Evolutionary conservation across 306 rosid species (phyloP).

Genomic region (Senna siamea): DNA sequence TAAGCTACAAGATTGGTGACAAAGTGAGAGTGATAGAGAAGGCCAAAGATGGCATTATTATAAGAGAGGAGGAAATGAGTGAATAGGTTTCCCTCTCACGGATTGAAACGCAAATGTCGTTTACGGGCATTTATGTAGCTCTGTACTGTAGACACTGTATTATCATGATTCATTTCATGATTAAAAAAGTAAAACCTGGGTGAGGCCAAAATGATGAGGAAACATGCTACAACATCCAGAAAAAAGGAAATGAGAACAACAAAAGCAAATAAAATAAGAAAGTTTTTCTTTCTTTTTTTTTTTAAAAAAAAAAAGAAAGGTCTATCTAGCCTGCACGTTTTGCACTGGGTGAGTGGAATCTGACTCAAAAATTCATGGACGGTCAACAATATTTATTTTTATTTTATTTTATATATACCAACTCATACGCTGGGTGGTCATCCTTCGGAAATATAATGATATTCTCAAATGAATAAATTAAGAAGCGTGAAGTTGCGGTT

Average conservation of each 20-base stretch:
- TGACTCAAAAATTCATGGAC: neutral
- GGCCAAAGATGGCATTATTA: neutral
- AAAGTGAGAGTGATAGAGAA: too few species aligned
- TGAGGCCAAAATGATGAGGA: neutral
- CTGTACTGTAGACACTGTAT: neutral
- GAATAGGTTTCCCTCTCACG: neutral
- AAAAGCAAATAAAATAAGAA: too few species aligned
- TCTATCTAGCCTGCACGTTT: neutral
- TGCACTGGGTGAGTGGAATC: conserved; percentile 6
- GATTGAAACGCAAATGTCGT: conserved; percentile 18
- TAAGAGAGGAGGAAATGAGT: conserved; percentile 9
- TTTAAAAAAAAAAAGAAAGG: too few species aligned
- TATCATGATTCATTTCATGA: too few species aligned
- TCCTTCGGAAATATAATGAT: neutral
- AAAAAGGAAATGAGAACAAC: neutral
- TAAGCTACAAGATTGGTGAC: too few species aligned
- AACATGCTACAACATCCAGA: neutral
- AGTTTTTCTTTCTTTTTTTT: too few species aligned
- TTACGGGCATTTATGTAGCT: conserved; percentile 12
- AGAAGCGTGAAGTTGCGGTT: neutral
- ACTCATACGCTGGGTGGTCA: too few species aligned
- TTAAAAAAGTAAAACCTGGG: neutral
- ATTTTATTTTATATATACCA: neutral
- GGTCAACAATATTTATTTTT: neutral
- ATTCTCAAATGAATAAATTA: neutral